These are phyloP conservation scores for Cenchrus fungigraminus DNA, from an alignment of 176 grass and related monocot genomes.

Conservation along the genomic window DNA sequence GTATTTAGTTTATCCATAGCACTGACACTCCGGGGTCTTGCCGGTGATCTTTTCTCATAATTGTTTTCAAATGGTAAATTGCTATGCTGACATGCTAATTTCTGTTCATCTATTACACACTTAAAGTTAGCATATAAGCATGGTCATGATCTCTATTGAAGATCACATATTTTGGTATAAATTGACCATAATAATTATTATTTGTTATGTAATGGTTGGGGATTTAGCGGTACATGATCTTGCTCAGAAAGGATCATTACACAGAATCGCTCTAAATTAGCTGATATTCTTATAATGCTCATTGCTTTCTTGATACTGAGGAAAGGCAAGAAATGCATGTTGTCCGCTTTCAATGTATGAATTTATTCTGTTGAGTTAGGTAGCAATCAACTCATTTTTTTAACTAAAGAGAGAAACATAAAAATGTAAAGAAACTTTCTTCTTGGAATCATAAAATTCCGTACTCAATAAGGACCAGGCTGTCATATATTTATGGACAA, in stretches of 20 bases:
- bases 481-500: background rate
- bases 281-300: background rate
- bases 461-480: background rate
- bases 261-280: conserved; percentile 29
- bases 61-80: background rate
- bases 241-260: conserved; percentile 6
- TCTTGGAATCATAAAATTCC: too few species aligned
- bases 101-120: background rate
- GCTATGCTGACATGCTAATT: background rate
- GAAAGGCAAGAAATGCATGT: background rate
- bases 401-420: background rate
- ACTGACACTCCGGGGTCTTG: background rate
- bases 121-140: conserved; percentile 1
- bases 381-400: background rate
- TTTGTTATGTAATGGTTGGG: conserved; percentile 27
- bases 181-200: conserved; percentile 17
- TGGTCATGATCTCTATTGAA: background rate
- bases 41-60: background rate
- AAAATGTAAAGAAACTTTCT: background rate
- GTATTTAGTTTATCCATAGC: background rate
- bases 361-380: background rate
- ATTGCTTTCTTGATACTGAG: conserved; percentile 22
- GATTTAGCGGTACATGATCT: conserved; percentile 5
- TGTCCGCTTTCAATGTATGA: background rate
- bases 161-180: background rate